These are phyloP conservation scores for Naumovozyma baii DNA, from an alignment of 805 yeast genomes.

Conservation along the genomic window DNA sequence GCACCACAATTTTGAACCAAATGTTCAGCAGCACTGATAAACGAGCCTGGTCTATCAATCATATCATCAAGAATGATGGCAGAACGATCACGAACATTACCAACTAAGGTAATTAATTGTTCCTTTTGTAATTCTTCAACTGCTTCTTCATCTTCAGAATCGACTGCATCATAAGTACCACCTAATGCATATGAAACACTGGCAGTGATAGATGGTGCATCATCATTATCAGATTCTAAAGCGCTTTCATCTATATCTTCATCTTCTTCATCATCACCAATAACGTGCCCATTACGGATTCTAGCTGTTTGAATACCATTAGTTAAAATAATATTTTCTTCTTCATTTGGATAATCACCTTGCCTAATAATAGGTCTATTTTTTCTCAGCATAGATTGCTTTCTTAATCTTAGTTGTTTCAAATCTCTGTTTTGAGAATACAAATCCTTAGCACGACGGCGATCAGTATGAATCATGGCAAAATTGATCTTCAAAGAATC, in stretches of 20 bases:
- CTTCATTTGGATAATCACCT: conserved; percentile 43
- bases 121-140: conserved; percentile 39
- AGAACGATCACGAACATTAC: conserved; percentile 84
- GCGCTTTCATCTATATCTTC: conserved; percentile 25
- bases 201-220: conserved; percentile 12
- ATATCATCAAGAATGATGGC: conserved; percentile 94
- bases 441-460: conserved; percentile 75
- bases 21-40: conserved; percentile 97
- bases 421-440: conserved; percentile 34
- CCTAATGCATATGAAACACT: conserved; percentile 54
- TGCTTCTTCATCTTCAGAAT: conserved; percentile 72
- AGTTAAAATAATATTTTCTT: conserved; percentile 58
- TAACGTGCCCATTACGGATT: conserved; percentile 93
- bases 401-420: conserved; percentile 33
- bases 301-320: conserved; percentile 90
- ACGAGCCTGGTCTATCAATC: conserved; percentile 91
- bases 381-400: conserved; percentile 40
- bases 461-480: conserved; percentile 98
- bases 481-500: conserved; percentile 91
- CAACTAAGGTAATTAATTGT: conserved; percentile 89
- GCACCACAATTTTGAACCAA: conserved; percentile 95
- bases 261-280: conserved; percentile 61
- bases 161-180: conserved; percentile 69
- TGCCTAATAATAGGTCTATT: conserved; percentile 34
- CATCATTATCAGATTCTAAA: conserved; percentile 28